Conservation (phyloP, 805 yeast species). For the Cyberlindnera mycetangii region DNA sequence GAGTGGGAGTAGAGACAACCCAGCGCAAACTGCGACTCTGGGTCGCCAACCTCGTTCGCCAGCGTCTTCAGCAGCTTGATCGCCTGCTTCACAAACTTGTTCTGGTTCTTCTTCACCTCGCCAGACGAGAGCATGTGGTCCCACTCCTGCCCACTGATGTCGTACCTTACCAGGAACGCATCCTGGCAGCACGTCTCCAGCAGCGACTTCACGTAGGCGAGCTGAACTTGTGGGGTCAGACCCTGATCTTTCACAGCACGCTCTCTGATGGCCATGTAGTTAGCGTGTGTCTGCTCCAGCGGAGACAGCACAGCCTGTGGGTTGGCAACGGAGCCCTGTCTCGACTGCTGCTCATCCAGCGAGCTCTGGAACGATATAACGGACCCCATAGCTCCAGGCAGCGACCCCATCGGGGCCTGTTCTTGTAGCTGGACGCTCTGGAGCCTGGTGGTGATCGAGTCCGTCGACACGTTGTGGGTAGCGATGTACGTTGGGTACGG, state of each 20-base stretch:
- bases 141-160: slow-evolving; percentile 46
- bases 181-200: slow-evolving; percentile 5
- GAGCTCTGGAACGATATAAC: slow-evolving; percentile 10
- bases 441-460: slow-evolving; percentile 11
- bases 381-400: slow-evolving; percentile 8
- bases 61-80: slow-evolving; percentile 58
- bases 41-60: slow-evolving; percentile 44
- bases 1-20: slow-evolving; percentile 62
- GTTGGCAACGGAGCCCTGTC: slow-evolving; percentile 4
- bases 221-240: slow-evolving; percentile 4
- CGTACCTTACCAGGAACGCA: slow-evolving; percentile 30
- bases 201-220: slow-evolving; percentile 5
- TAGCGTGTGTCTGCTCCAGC: slow-evolving; percentile 5
- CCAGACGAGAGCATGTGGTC: slow-evolving; percentile 34
- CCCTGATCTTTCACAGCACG: background rate
- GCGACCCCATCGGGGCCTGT: slow-evolving; percentile 2
- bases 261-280: slow-evolving; percentile 1
- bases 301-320: slow-evolving; percentile 7
- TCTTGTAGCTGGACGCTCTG: slow-evolving; percentile 5
- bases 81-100: slow-evolving; percentile 54
- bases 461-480: slow-evolving; percentile 8
- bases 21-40: slow-evolving; percentile 56
- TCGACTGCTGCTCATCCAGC: slow-evolving; percentile 1
- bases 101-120: slow-evolving; percentile 49
- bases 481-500: slow-evolving; percentile 8